Evolutionary conservation across 1,139 yeast genomes (phyloP).

Genomic region (Blastobotrys capitulatus): DNA sequence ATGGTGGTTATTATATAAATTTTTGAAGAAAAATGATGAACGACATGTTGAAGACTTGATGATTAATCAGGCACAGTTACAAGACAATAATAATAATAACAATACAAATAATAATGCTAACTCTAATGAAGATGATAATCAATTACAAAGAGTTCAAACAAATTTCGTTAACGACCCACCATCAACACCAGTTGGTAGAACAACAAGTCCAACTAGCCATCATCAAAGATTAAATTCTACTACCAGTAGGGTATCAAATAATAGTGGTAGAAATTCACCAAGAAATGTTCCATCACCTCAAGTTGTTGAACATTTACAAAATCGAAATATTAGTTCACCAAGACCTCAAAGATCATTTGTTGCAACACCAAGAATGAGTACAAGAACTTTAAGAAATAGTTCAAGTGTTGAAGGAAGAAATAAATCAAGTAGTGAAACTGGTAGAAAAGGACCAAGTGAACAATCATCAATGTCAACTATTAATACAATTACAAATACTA

Average conservation of each 20-base stretch:
- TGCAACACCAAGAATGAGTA: background rate
- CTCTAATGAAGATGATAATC: too few species aligned
- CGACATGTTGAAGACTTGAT: background rate
- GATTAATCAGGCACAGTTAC: too few species aligned
- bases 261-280: background rate
- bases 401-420: background rate
- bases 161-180: background rate
- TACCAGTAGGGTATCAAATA: background rate
- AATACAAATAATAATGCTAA: too few species aligned
- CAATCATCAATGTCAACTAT: background rate
- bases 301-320: background rate
- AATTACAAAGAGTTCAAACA: too few species aligned
- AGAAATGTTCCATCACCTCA: background rate
- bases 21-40: background rate
- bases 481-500: background rate
- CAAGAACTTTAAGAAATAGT: background rate
- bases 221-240: too few species aligned
- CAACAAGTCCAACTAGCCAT: too few species aligned
- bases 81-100: too few species aligned
- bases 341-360: background rate
- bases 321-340: background rate
- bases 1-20: constrained; percentile 5
- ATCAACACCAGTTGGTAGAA: background rate
- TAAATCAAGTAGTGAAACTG: background rate
- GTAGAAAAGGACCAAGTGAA: background rate